These are phyloP conservation scores for Malbranchea zuffiana DNA, from an alignment of 2,329 filamentous ascomycete genomes.

Conservation along the genomic window DNA sequence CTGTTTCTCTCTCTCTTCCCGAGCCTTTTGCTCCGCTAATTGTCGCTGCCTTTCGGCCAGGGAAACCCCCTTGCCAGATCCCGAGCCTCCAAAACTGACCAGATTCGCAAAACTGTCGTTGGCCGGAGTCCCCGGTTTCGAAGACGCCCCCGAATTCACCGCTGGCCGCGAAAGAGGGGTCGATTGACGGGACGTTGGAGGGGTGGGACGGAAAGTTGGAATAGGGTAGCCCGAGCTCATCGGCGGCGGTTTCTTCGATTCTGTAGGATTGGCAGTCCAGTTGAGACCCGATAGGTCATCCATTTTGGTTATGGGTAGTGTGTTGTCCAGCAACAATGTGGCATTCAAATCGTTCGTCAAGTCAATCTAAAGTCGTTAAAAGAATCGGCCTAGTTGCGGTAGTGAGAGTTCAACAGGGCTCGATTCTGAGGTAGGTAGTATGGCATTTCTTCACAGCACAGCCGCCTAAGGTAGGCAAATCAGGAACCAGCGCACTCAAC, in stretches of 20 bases:
- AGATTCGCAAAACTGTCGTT: constrained; percentile 51
- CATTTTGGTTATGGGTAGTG: no score
- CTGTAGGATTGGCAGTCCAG: constrained; percentile 30
- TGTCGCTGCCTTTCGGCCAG: constrained; percentile 55
- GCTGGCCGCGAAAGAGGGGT: constrained; percentile 30
- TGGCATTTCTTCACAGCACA: no score
- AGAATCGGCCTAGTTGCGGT: no score
- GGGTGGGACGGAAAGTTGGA: constrained; percentile 27
- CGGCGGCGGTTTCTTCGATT: constrained; percentile 29
- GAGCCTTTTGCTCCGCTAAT: constrained; percentile 63
- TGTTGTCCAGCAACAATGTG: no score
- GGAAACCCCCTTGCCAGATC: constrained; percentile 55
- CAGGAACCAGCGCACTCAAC: no score
- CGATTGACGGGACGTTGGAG: constrained; percentile 33
- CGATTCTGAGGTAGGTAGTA: no score
- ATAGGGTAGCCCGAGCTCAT: constrained; percentile 28
- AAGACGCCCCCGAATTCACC: constrained; percentile 24
- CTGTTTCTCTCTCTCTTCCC: constrained; percentile 62
- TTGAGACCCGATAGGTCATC: constrained; percentile 39
- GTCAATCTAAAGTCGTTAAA: no score
- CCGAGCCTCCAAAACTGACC: constrained; percentile 46
- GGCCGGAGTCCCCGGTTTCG: constrained; percentile 32
- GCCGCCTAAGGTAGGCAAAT: no score
- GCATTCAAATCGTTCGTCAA: no score
- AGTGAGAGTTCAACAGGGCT: no score